phyloP scores from a whole-genome alignment of 805 yeast genomes.

The Priceomyces medius region DNA sequence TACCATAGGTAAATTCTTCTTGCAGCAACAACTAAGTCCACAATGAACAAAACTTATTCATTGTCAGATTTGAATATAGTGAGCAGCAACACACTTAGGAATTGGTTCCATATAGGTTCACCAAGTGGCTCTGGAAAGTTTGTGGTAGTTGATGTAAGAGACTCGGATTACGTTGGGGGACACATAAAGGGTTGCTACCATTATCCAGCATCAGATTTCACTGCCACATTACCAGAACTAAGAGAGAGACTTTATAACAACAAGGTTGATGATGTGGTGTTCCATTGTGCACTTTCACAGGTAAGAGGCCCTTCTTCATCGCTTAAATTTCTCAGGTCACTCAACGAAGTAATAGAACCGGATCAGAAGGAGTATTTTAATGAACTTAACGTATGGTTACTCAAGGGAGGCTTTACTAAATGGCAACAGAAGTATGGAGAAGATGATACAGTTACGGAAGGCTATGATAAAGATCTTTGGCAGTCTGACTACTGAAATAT shows the following conservation, averaged over 20 bases:
- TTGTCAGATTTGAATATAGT: conserved; percentile 47
- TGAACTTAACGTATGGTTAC: conserved; percentile 59
- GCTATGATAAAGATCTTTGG: conserved; percentile 38
- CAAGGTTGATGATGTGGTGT: conserved; percentile 56
- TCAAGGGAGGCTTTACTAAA: conserved; percentile 79
- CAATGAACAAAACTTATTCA: conserved; percentile 18
- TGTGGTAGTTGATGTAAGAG: conserved; percentile 80
- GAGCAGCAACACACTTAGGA: conserved; percentile 42
- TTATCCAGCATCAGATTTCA: conserved; percentile 52
- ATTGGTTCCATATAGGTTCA: conserved; percentile 43
- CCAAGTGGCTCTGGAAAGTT: conserved; percentile 41
- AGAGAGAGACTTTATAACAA: conserved; percentile 29
- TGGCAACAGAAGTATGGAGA: conserved; percentile 81
- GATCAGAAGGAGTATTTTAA: conserved; percentile 22
- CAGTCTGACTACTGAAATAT: conserved; percentile 13
- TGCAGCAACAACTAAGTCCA: no score
- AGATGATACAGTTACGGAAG: conserved; percentile 62
- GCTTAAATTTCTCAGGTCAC: conserved; percentile 51
- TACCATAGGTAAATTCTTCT: no score
- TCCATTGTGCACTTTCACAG: conserved; percentile 90
- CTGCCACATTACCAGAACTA: conserved; percentile 37
- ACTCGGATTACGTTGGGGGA: conserved; percentile 78
- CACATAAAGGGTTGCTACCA: conserved; percentile 58
- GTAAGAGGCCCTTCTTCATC: conserved; percentile 91
- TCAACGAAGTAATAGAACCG: conserved; percentile 30